A percentile compares a stretch with the other conserved stretches of the same genome.
Conservation (phyloP, 768 basidiomycete genomes). For the Sistotremastrum suecicum region DNA sequence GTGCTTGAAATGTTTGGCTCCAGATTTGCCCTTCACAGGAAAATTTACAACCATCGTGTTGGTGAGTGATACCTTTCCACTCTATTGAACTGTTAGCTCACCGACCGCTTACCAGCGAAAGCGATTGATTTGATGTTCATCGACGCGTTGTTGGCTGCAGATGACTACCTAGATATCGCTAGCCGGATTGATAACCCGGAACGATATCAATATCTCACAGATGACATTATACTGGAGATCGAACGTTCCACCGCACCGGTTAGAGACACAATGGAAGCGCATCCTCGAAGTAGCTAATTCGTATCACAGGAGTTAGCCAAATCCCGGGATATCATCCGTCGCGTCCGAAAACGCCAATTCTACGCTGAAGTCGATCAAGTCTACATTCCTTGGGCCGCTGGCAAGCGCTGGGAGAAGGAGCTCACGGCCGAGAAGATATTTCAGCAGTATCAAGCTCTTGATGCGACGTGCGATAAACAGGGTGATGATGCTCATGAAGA, state of each 20-base stretch:
- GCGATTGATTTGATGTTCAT: slow-evolving; percentile 80
- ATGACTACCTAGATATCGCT: slow-evolving; percentile 48
- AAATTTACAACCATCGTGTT: slow-evolving; percentile 72
- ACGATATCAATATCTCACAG: slow-evolving; percentile 51
- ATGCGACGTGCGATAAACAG: neutral
- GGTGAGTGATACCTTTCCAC: slow-evolving; percentile 21
- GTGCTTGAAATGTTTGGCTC: slow-evolving; percentile 62
- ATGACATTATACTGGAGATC: slow-evolving; percentile 48
- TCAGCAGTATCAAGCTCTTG: slow-evolving; percentile 7
- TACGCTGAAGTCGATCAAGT: slow-evolving; percentile 28
- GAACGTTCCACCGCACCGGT: slow-evolving; percentile 40
- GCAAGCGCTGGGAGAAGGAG: slow-evolving; percentile 6
- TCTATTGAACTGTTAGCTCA: neutral
- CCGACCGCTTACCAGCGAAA: slow-evolving; percentile 31
- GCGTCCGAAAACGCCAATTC: slow-evolving; percentile 12
- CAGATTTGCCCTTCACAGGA: slow-evolving; percentile 70
- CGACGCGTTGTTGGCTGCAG: slow-evolving; percentile 59
- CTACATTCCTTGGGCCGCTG: slow-evolving; percentile 30
- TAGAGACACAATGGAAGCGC: slow-evolving; percentile 11
- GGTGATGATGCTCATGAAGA: slow-evolving; percentile 5
- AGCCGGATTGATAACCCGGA: slow-evolving; percentile 39
- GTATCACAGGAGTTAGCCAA: slow-evolving; percentile 11
- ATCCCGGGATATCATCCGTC: slow-evolving; percentile 8
- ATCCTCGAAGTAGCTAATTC: slow-evolving; percentile 22
- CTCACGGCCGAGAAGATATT: slow-evolving; percentile 13